Evolutionary conservation across 1,284 basidiomycete genomes (phyloP).

Genomic region (Ustilago loliicola): DNA sequence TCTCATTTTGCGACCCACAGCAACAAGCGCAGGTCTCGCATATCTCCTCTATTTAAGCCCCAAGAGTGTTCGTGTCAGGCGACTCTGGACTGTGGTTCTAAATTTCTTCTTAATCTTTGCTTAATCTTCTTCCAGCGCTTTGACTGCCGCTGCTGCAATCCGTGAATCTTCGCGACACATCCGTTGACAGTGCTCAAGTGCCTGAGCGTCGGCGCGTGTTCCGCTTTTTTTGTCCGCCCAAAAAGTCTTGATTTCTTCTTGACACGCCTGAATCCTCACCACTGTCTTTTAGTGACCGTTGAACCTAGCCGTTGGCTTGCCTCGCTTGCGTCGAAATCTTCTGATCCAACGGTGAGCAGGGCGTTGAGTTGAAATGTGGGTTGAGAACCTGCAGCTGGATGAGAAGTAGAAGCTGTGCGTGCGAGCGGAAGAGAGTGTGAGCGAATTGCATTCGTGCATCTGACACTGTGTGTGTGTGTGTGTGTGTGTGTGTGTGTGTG

Average conservation of each 20-base stretch:
- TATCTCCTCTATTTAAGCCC: background rate
- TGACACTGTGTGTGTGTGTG: background rate
- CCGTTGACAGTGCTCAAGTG: constrained; percentile 1
- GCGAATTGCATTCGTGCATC: background rate
- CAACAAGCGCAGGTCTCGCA: background rate
- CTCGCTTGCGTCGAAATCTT: background rate
- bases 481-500: background rate
- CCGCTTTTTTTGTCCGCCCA: constrained; percentile 7
- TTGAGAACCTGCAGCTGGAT: background rate
- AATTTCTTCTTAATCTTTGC: constrained; percentile 9
- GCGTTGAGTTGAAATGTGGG: background rate
- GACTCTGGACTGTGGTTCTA: background rate
- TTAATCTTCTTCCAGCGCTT: constrained; percentile 11
- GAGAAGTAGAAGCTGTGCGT: background rate
- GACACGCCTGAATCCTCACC: constrained; percentile 4
- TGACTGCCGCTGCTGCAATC: constrained; percentile 3
- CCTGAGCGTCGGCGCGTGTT: constrained; percentile 3
- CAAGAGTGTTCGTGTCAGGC: constrained; percentile 15
- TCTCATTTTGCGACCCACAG: background rate
- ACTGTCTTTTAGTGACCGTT: constrained; percentile 6
- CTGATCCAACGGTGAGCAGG: constrained; percentile 3
- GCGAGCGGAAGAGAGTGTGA: constrained; percentile 3
- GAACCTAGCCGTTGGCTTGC: background rate
- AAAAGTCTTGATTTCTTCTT: constrained; percentile 8
- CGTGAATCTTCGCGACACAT: constrained; percentile 3